Evolutionary conservation across 495 filamentous ascomycete genomes (phyloP), one percentile per base, ranked within the genome.

Genomic region (Hypoxylon rickii): DNA sequence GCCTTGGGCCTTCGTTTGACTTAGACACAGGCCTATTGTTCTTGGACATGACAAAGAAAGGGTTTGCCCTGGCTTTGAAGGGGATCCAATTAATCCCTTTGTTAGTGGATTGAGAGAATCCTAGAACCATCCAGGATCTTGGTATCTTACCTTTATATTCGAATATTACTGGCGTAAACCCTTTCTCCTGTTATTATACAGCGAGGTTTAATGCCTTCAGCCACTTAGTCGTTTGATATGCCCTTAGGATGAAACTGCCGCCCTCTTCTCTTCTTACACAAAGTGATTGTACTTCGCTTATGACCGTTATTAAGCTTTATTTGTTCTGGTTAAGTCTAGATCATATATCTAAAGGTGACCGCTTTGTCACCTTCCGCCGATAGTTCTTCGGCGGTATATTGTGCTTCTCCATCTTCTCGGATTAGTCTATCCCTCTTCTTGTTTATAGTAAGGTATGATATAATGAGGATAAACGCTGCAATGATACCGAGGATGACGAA

Each of bases 401-500:
- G 65, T 11, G 58, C 68, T 38, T 77, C 71, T 29, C 72, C 75
- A 3, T 81, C 76, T n/a, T 73, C 69, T 5, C 65, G 68, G 8
- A 78, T 58, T 45, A 67, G 63, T 31, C 61, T 65, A 8, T 81
- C 83, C 7, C 86, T 75, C 65, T 74, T 77, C 38, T 65, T 74
- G 72, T 92, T 92, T 51, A 87, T 81, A 7, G 73, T 51, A 20
- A 67, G 63, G 57, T 89, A 90, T n/a, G 72, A 70, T 18, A 80
- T 24, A 3, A 84, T 70, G 33, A 89, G 63, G 17, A 82, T 63
- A 2, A 81, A 33, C 0, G 80, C 72, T 0, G 86, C 86, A 26
- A 86, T 55, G 39, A 88, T 75, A 0, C 88, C 88, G 3, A 72
- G 64, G 0, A 72, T 58, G n/a, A 86, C 83, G 56, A 92, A 91